Base-by-base conservation (phyloP, 257 asterid species). In the Prunella vulgaris region DNA sequence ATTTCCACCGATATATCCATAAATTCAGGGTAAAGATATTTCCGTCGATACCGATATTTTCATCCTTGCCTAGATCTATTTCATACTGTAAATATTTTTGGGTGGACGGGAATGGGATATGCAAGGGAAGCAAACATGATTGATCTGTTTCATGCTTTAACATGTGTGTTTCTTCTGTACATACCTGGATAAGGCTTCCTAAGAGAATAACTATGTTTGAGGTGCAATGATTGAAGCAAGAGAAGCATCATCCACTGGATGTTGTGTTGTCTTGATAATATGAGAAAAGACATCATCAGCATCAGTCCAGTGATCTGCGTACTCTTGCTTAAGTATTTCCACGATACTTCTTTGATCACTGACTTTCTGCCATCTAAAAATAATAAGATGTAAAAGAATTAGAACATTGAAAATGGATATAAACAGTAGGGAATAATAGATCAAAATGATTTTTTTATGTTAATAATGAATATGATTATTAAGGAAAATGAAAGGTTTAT, bases 181-280 rank as follows among this genome's bases (percentile, higher is more conserved):
- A 5, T 69, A 93, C 98, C 84, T 83, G 20, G 88, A 79, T 53
- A 93, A 76, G 35, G 96, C 82, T 74, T 93, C 96, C 42, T 82
- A 77, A 60, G 90, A 90, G 51, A 89, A 81, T 57, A 93, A 70
- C 22, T 87, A 79, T 25, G 85, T 95, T 58, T 40, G 82, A 30
- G 99, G 99, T 42, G 97, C 96, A 69, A 87, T 86, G 71, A 90
- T 93, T 0, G 97, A 90, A 51, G 96, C 96, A 18, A 93, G 82
- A 22, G 97, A 83, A 60, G 99, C 97, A 49, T 97, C 96, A 17
- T 97, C 96, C 1, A 96, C 97, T 49, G 97, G 99, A 76, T 93
- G 99, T 56, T 89, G 86, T 24, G 96, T 88, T 13, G 87, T 82
- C 76, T 87, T 80, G 13, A 93, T 73, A 66, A 93, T 90, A 42